Evolutionary conservation across 805 yeast genomes (phyloP), one percentile per base, ranked within the genome.

Genomic region (Lipomyces orientalis): DNA sequence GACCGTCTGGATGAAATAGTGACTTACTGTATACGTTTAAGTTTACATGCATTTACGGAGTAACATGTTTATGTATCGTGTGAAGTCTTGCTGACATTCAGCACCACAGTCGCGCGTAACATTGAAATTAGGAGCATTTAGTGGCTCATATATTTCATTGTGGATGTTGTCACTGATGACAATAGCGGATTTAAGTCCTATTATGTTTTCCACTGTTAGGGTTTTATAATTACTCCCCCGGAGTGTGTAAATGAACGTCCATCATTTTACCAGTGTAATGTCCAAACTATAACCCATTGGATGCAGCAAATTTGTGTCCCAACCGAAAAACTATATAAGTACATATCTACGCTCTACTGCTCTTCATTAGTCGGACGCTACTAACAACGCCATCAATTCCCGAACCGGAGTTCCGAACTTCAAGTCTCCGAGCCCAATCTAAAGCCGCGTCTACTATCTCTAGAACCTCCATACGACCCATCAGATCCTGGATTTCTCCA

Each of bases 401-500:
- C 14, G 49, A 43, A 19, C 49, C 49, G 49, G 49, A 19, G 55
- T 46, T 46, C 34, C 37, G 52, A 6, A n/a, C n/a, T 39, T 60
- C 43, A 10, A 52, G 49, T 37, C 54, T 35, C 58, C 49, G 19
- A 14, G 65, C 55, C 62, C 51, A 51, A 12, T 57, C 61, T 39
- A 68, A 34, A 2, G 71, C 66, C 19, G 55, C 16, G 31, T 68
- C 69, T 4, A 64, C 72, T 57, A 71, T 64, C 25, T 73, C 59
- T 49, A 63, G 34, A 8, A 60, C 64, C 33, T 71, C 64, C 16
- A 70, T 31, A 33, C 65, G 52, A 8, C 64, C 61, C 60, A 64
- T 62, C 61, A 70, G 6, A 58, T 66, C 62, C 57, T 51, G 29
- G 63, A 72, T 37, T 39, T 60, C 64, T 19, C n/a, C 7, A 2